A percentile compares a stretch with the other conserved stretches of the same genome.
Conservation (phyloP, 306 rosid species). For the Gleditsia sinensis region DNA sequence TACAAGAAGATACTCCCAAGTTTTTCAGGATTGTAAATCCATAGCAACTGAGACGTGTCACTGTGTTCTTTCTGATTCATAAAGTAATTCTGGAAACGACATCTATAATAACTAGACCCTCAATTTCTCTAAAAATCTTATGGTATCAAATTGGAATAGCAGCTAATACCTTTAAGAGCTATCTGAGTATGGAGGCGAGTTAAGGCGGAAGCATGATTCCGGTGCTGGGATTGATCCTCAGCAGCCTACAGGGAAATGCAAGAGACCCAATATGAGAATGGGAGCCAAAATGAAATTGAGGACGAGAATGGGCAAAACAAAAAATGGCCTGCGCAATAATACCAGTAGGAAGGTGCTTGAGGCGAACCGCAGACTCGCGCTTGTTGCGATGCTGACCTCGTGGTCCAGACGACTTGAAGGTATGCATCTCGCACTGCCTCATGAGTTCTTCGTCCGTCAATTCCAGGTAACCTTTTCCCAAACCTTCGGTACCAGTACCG, state of each 20-base stretch:
- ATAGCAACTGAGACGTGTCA: not conserved
- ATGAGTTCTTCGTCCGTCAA: constrained; percentile 69
- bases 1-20: not conserved
- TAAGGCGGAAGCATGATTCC: constrained; percentile 82
- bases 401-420: constrained; percentile 80
- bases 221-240: constrained; percentile 94
- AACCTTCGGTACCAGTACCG: constrained; percentile 24
- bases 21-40: not conserved
- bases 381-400: constrained; percentile 99
- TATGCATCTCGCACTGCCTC: constrained; percentile 76
- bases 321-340: constrained; percentile 62
- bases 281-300: not conserved
- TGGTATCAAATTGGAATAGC: not conserved
- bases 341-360: constrained; percentile 83
- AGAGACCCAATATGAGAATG: constrained; percentile 8
- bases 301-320: not conserved
- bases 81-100: not conserved
- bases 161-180: constrained; percentile 66
- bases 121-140: not conserved
- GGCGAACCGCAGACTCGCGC: constrained; percentile 86
- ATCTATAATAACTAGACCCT: no score
- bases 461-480: constrained; percentile 52
- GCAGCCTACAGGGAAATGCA: constrained; percentile 54
- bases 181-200: constrained; percentile 77
- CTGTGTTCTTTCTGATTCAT: not conserved